A percentile compares a stretch with the other conserved stretches of the same genome.
phyloP scores from a whole-genome alignment of 1,284 basidiomycete genomes.

The Trichosporon sp. region DNA sequence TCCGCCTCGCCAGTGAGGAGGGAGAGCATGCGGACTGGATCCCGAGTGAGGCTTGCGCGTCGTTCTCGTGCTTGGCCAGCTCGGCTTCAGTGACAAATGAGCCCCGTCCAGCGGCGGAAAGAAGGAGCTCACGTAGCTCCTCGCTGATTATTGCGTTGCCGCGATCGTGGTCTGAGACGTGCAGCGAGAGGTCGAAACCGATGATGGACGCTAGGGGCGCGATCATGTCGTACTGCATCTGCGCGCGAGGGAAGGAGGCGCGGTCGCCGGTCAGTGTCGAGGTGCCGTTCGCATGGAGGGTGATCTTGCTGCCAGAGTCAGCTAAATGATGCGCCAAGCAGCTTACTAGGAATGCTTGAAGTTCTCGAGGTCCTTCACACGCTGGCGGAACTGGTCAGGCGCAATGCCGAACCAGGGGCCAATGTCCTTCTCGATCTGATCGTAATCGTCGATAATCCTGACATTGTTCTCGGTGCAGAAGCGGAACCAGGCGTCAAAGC shows the following conservation, averaged over 20 bases:
- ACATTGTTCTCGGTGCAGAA: slow-evolving; percentile 52
- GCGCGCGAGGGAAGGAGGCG: slow-evolving; percentile 34
- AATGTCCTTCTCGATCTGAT: slow-evolving; percentile 52
- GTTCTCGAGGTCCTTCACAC: slow-evolving; percentile 58
- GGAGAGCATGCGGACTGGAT: slow-evolving; percentile 21
- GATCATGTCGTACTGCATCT: slow-evolving; percentile 42
- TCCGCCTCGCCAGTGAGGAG: slow-evolving; percentile 1
- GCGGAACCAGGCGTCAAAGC: slow-evolving; percentile 58
- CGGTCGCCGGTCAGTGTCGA: slow-evolving; percentile 44
- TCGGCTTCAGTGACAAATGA: slow-evolving; percentile 42
- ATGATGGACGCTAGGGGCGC: slow-evolving; percentile 46
- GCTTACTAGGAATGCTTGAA: slow-evolving; percentile 43
- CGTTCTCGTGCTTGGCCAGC: slow-evolving; percentile 31
- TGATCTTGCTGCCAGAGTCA: slow-evolving; percentile 35
- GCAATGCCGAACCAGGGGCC: slow-evolving; percentile 52
- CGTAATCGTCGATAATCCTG: slow-evolving; percentile 58
- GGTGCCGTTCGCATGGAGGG: slow-evolving; percentile 37
- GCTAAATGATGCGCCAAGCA: neutral
- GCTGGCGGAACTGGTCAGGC: slow-evolving; percentile 44
- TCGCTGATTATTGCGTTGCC: slow-evolving; percentile 48
- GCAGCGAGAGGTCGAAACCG: slow-evolving; percentile 41
- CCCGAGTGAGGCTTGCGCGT: slow-evolving; percentile 2
- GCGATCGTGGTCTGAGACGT: slow-evolving; percentile 53
- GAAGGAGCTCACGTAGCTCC: slow-evolving; percentile 42
- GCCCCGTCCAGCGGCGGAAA: slow-evolving; percentile 36